phyloP scores from a whole-genome alignment of 164 flowering plant species.

The Magnolia sinica region DNA sequence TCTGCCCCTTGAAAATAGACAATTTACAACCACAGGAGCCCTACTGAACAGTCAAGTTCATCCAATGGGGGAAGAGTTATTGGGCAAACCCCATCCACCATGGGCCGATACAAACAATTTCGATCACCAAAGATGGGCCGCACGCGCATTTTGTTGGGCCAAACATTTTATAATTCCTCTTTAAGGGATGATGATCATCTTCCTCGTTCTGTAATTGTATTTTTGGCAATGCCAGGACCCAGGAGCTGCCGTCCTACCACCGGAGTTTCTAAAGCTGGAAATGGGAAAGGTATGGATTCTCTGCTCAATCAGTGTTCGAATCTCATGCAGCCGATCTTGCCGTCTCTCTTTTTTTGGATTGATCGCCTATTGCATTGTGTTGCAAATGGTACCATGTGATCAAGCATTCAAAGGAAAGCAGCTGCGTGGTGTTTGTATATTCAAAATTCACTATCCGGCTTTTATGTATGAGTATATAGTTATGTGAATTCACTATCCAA shows the following conservation, averaged over 20 bases:
- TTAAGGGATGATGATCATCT: background rate
- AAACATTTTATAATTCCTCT: background rate
- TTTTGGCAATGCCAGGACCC: background rate
- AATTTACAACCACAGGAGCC: background rate
- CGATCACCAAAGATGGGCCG: background rate
- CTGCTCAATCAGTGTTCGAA: background rate
- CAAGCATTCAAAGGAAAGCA: background rate
- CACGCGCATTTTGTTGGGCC: background rate
- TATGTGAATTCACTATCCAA: background rate
- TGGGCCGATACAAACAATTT: background rate
- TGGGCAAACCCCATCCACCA: background rate
- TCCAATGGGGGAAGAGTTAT: background rate
- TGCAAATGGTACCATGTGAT: background rate
- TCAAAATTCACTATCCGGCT: background rate
- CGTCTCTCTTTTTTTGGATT: background rate
- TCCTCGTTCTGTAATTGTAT: background rate
- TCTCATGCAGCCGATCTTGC: background rate
- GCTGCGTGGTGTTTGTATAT: background rate
- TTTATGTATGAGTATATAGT: background rate
- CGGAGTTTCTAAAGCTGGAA: background rate
- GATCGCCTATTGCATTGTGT: background rate
- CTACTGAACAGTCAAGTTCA: background rate
- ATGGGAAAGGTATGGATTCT: background rate
- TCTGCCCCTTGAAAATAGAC: background rate
- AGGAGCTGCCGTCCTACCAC: conserved; percentile 1